Percentiles rank a stretch among this genome's conserved stretches.
Evolutionary conservation across 2,329 filamentous ascomycete species (phyloP).

Genomic region (Venturia carpophila): DNA sequence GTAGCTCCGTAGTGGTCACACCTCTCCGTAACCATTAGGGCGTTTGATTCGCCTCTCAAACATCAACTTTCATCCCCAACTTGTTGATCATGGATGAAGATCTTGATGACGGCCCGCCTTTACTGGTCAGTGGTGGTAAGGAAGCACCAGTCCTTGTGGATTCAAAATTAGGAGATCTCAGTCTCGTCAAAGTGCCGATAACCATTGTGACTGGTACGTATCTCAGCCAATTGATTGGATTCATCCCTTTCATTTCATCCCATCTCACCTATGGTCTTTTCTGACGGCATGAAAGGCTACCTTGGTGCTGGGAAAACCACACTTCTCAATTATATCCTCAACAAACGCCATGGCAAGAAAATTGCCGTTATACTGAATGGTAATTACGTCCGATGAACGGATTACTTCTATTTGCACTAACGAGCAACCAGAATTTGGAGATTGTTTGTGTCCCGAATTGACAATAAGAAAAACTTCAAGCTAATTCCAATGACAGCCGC

Average conservation of each 20-base stretch:
- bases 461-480: not conserved
- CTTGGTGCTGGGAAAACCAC: slow-evolving; percentile 95
- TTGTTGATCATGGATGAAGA: slow-evolving; percentile 44
- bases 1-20: not conserved
- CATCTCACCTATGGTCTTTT: not conserved
- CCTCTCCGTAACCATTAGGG: not conserved
- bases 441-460: slow-evolving; percentile 23
- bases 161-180: slow-evolving; percentile 41
- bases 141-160: slow-evolving; percentile 24
- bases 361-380: slow-evolving; percentile 97
- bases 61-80: not conserved
- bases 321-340: slow-evolving; percentile 89
- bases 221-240: not conserved
- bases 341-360: slow-evolving; percentile 91
- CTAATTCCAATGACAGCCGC: slow-evolving; percentile 50
- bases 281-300: slow-evolving; percentile 55
- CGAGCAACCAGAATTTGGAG: slow-evolving; percentile 30
- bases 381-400: slow-evolving; percentile 7
- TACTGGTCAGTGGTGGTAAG: slow-evolving; percentile 51
- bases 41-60: not conserved
- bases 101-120: slow-evolving; percentile 50
- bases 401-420: not conserved
- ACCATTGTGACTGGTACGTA: slow-evolving; percentile 69
- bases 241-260: not conserved
- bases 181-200: slow-evolving; percentile 64